Conservation (phyloP, 805 yeast species). For the Saturnispora besseyi region DNA sequence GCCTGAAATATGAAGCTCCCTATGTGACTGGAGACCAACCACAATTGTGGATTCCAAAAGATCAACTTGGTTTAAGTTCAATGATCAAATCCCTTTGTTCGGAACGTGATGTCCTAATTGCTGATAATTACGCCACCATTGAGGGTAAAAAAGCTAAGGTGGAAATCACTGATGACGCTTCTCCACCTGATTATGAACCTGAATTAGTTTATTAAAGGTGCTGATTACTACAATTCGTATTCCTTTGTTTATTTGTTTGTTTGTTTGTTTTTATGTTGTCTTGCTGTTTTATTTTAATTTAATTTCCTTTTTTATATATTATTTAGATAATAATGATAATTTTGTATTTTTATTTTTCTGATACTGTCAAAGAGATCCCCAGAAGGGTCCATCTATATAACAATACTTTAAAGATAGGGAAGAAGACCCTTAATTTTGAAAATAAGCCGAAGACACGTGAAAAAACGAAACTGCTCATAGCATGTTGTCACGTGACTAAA, state of each 20-base stretch:
- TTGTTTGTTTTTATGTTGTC: neutral
- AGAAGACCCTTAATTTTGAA: too few relatives aligned
- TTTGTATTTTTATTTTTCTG: too few relatives aligned
- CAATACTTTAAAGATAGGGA: too few relatives aligned
- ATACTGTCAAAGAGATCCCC: too few relatives aligned
- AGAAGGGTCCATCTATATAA: too few relatives aligned
- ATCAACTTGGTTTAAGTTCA: constrained; percentile 56
- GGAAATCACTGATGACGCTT: constrained; percentile 40
- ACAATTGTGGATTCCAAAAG: constrained; percentile 63
- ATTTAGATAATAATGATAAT: too few relatives aligned
- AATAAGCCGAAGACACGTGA: too few relatives aligned
- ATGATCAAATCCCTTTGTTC: constrained; percentile 45
- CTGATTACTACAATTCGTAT: neutral
- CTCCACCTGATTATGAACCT: constrained; percentile 59
- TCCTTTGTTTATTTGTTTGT: neutral
- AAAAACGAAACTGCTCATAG: too few relatives aligned
- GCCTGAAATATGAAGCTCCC: constrained; percentile 41
- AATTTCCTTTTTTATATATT: too few relatives aligned
- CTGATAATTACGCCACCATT: constrained; percentile 47
- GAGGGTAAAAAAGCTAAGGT: constrained; percentile 47
- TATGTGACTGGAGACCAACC: constrained; percentile 49
- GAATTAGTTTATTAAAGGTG: constrained; percentile 22
- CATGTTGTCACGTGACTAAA: too few relatives aligned
- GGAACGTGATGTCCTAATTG: constrained; percentile 44
- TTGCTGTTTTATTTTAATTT: too few relatives aligned